A percentile compares a stretch with the other conserved stretches of the same genome.
Evolutionary conservation across 768 basidiomycete species (phyloP).

Genomic region (Suillus bovinus): DNA sequence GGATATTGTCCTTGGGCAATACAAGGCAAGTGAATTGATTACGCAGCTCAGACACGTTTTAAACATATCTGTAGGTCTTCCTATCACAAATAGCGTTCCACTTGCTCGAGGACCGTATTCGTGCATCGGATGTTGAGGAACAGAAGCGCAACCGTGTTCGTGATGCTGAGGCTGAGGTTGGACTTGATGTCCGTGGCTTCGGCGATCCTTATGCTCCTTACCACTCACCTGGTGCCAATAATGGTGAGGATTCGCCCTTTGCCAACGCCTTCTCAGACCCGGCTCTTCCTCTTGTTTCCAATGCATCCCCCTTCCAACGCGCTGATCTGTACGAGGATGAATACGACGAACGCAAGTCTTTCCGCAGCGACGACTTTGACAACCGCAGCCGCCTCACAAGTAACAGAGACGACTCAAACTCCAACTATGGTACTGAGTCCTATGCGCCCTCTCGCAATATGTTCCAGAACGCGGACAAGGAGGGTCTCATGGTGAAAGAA

Average conservation of each 20-base stretch:
- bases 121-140: constrained; percentile 83
- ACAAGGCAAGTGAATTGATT: constrained; percentile 57
- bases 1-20: constrained; percentile 80
- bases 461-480: constrained; percentile 85
- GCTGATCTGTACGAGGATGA: constrained; percentile 75
- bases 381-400: constrained; percentile 76
- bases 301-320: constrained; percentile 82
- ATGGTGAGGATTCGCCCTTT: constrained; percentile 37
- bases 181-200: constrained; percentile 54
- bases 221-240: constrained; percentile 46
- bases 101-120: constrained; percentile 82
- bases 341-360: constrained; percentile 74
- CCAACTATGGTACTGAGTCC: constrained; percentile 87
- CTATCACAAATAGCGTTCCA: constrained; percentile 86
- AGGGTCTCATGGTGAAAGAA: constrained; percentile 76
- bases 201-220: constrained; percentile 83
- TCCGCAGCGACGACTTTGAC: constrained; percentile 79
- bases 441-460: constrained; percentile 95
- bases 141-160: constrained; percentile 77
- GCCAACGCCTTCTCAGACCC: constrained; percentile 54
- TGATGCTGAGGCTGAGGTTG: constrained; percentile 73
- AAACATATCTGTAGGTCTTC: constrained; percentile 65
- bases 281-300: constrained; percentile 78
- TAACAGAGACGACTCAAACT: constrained; percentile 73
- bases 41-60: constrained; percentile 9